These are phyloP conservation scores for Solanum aculeatissimum DNA, from an alignment of 305 asterid species.

Conservation along the genomic window DNA sequence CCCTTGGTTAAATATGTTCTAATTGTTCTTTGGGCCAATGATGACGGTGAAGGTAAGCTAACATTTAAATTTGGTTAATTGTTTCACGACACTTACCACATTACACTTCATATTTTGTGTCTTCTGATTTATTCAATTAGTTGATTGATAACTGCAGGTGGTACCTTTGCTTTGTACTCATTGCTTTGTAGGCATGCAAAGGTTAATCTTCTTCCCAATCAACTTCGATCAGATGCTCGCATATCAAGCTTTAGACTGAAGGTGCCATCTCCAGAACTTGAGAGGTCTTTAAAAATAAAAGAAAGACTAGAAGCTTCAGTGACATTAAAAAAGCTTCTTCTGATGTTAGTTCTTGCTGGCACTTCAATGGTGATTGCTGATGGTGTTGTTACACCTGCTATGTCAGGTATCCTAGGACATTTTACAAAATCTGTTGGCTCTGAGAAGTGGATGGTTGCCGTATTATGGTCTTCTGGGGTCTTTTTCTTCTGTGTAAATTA, in stretches of 20 bases:
- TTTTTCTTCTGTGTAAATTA: background rate
- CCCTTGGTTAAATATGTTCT: slow-evolving; percentile 86
- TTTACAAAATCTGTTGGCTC: background rate
- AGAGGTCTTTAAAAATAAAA: slow-evolving; percentile 91
- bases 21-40: slow-evolving; percentile 97
- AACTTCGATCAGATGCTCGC: slow-evolving; percentile 91
- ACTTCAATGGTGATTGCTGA: slow-evolving; percentile 99
- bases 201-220: slow-evolving; percentile 96
- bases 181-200: slow-evolving; percentile 98
- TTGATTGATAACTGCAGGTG: slow-evolving; percentile 60
- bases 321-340: slow-evolving; percentile 76
- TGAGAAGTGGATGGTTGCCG: background rate
- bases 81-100: background rate
- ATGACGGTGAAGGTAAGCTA: slow-evolving; percentile 92
- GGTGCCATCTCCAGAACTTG: slow-evolving; percentile 98
- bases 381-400: slow-evolving; percentile 97
- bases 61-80: background rate
- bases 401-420: slow-evolving; percentile 58
- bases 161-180: slow-evolving; percentile 97
- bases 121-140: slow-evolving; percentile 9
- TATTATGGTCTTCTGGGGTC: background rate
- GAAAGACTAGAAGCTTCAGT: slow-evolving; percentile 87
- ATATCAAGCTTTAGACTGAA: slow-evolving; percentile 95
- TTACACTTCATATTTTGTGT: background rate
- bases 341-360: slow-evolving; percentile 95